Percentiles rank a stretch among this genome's conserved stretches.
phyloP scores from a whole-genome alignment of 495 filamentous ascomycete species.

The Aspergillus conjunctus region DNA sequence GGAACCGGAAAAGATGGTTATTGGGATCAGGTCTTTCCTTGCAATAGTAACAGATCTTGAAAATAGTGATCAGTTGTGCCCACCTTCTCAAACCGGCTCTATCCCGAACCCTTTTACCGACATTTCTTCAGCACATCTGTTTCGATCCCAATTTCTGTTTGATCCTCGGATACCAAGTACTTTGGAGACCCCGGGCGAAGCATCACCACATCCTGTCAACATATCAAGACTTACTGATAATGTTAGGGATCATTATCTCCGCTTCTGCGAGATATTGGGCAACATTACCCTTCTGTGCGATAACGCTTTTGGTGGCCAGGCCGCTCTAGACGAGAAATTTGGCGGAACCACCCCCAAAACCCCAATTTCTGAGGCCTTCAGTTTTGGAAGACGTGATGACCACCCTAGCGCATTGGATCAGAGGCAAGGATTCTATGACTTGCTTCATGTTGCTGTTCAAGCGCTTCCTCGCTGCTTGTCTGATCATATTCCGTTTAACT shows the following conservation, averaged over 20 bases:
- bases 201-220: slow-evolving; percentile 68
- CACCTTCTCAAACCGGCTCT: slow-evolving; percentile 72
- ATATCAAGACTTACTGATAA: slow-evolving; percentile 71
- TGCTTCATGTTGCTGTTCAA: slow-evolving; percentile 94
- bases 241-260: slow-evolving; percentile 78
- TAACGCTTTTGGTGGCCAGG: slow-evolving; percentile 94
- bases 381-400: slow-evolving; percentile 81
- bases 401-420: slow-evolving; percentile 73
- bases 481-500: slow-evolving; percentile 87
- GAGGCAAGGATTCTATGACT: slow-evolving; percentile 92
- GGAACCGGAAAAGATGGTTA: slow-evolving; percentile 93
- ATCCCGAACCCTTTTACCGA: slow-evolving; percentile 49
- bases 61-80: slow-evolving; percentile 73
- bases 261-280: slow-evolving; percentile 92
- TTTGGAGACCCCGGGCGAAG: slow-evolving; percentile 36
- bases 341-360: slow-evolving; percentile 84
- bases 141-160: slow-evolving; percentile 43
- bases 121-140: slow-evolving; percentile 37
- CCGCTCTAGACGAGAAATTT: slow-evolving; percentile 93
- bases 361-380: slow-evolving; percentile 91
- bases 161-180: slow-evolving; percentile 38
- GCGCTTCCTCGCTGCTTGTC: slow-evolving; percentile 91
- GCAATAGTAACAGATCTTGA: slow-evolving; percentile 94
- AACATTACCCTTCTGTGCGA: slow-evolving; percentile 96
- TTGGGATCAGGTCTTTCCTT: slow-evolving; percentile 92